phyloP scores from a whole-genome alignment of 148 eudicot genomes.

The Chenopodium formosanum region DNA sequence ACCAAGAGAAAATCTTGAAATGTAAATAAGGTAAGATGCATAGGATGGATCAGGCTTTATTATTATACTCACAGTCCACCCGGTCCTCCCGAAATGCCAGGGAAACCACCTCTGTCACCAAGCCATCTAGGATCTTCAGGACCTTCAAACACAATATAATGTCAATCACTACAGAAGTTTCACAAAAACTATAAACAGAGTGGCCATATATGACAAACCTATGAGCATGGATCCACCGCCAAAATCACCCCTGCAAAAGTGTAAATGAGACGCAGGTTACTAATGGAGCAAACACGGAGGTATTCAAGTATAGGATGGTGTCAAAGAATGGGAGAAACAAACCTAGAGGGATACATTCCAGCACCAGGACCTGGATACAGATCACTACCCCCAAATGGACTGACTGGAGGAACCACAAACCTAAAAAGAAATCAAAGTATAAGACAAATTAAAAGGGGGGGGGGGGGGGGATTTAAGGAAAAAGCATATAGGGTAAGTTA shows the following conservation, averaged over 20 bases:
- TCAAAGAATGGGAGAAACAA: constrained; percentile 1
- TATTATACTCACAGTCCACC: constrained; percentile 65
- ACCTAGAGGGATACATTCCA: constrained; percentile 86
- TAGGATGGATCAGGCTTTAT: background rate
- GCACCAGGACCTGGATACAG: constrained; percentile 80
- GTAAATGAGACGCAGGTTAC: background rate
- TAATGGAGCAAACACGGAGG: background rate
- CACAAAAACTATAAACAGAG: background rate
- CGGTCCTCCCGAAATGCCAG: constrained; percentile 53
- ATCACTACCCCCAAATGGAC: constrained; percentile 68
- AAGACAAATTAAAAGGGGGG: too few species aligned
- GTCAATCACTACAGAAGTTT: constrained; percentile 1
- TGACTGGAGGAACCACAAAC: constrained; percentile 52
- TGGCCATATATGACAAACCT: constrained; percentile 40
- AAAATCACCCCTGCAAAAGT: constrained; percentile 56
- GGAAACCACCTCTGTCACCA: constrained; percentile 49
- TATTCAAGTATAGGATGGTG: background rate
- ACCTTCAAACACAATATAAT: constrained; percentile 41
- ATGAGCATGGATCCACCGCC: constrained; percentile 79
- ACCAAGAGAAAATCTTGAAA: background rate
- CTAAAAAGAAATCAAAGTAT: constrained; percentile 23
- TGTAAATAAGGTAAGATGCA: background rate
- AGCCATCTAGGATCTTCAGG: constrained; percentile 80
- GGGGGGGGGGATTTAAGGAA: too few species aligned
- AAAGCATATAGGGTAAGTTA: background rate